Percentiles rank a stretch among this genome's conserved stretches.
Evolutionary conservation across 768 basidiomycete genomes (phyloP).

Genomic region (Dendrothele bispora): DNA sequence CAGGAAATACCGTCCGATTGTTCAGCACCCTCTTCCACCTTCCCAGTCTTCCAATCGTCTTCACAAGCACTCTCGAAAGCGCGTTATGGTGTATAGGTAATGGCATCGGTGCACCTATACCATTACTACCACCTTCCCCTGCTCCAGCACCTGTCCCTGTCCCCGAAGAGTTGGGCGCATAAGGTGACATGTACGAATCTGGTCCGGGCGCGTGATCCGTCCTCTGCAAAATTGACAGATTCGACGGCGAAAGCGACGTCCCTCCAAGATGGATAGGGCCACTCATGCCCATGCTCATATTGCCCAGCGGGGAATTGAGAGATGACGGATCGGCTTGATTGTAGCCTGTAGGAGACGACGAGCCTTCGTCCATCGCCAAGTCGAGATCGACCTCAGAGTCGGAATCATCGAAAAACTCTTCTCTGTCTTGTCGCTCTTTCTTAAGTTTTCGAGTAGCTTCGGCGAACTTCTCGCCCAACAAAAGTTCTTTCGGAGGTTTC

Average conservation of each 20-base stretch:
- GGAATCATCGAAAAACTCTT: conserved; percentile 54
- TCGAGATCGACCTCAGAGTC: conserved; percentile 84
- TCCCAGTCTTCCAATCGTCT: conserved; percentile 80
- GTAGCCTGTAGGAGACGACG: not conserved
- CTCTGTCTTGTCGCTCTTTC: not conserved
- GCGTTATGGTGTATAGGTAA: conserved; percentile 60
- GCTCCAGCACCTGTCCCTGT: conserved; percentile 29
- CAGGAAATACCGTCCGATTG: conserved; percentile 25
- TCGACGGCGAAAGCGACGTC: conserved; percentile 24
- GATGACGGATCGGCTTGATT: conserved; percentile 29
- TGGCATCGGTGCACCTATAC: too few species aligned
- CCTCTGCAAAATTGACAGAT: conserved; percentile 57
- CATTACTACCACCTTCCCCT: too few species aligned
- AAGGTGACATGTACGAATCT: not conserved
- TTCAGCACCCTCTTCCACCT: conserved; percentile 81
- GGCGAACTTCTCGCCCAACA: conserved; percentile 67
- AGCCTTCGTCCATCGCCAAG: conserved; percentile 55
- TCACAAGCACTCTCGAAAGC: conserved; percentile 74
- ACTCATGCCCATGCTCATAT: too few species aligned
- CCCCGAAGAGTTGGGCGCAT: not conserved
- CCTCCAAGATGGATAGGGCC: conserved; percentile 38
- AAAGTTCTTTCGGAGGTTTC: conserved; percentile 30
- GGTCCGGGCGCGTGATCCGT: conserved; percentile 31
- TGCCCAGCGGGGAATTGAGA: conserved; percentile 49
- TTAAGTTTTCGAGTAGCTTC: conserved; percentile 48